A percentile compares a stretch with the other conserved stretches of the same genome.
These are phyloP conservation scores for Rhodotorula sphaerocarpa DNA, from an alignment of 768 basidiomycete species.

Conservation along the genomic window DNA sequence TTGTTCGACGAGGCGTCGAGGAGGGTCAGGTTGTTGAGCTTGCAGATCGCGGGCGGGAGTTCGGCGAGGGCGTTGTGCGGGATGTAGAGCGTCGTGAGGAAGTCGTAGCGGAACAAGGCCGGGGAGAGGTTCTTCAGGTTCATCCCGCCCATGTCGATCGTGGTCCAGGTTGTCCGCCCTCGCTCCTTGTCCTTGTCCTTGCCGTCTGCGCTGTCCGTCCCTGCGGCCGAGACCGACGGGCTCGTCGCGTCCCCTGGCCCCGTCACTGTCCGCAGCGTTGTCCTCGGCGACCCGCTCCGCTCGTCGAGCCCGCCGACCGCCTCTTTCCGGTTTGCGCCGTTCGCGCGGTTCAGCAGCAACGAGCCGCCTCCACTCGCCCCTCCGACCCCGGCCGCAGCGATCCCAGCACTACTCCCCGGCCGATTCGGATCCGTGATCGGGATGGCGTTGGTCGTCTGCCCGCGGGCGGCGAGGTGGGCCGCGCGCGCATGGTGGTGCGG, in stretches of 20 bases:
- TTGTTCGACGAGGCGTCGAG: slow-evolving; percentile 88
- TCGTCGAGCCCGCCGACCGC: slow-evolving; percentile 10
- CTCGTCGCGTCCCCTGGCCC: slow-evolving; percentile 12
- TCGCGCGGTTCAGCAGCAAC: slow-evolving; percentile 1
- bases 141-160: slow-evolving; percentile 93
- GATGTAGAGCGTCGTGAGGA: slow-evolving; percentile 87
- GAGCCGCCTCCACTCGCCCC: too few species aligned
- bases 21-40: slow-evolving; percentile 72
- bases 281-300: slow-evolving; percentile 21
- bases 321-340: slow-evolving; percentile 9
- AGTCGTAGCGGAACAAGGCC: slow-evolving; percentile 73
- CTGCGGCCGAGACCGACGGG: background rate
- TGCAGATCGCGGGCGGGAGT: slow-evolving; percentile 73
- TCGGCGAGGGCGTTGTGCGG: slow-evolving; percentile 80
- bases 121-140: slow-evolving; percentile 81
- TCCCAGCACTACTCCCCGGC: slow-evolving; percentile 8
- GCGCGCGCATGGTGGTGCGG: slow-evolving; percentile 91
- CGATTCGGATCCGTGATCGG: slow-evolving; percentile 48
- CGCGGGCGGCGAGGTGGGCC: slow-evolving; percentile 87
- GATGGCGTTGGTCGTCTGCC: slow-evolving; percentile 80
- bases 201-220: background rate
- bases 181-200: slow-evolving; percentile 15
- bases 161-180: slow-evolving; percentile 54
- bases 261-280: slow-evolving; percentile 8
- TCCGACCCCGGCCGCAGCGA: too few species aligned